These are phyloP conservation scores for Coemansia reversa DNA, from an alignment of 192 early-diverging fungal genomes.

Conservation along the genomic window DNA sequence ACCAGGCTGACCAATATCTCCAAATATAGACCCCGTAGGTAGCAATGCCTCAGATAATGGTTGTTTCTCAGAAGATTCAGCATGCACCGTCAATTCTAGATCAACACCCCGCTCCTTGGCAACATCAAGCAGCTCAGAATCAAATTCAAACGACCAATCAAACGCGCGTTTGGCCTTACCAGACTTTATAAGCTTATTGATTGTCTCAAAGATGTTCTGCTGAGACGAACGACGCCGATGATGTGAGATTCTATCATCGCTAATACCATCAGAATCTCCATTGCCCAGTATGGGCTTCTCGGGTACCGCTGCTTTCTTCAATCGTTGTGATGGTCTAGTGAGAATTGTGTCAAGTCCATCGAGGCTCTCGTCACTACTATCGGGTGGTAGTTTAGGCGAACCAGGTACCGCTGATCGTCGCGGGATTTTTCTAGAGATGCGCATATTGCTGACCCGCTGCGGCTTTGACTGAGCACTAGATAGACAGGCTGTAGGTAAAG, in stretches of 20 bases:
- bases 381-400: not conserved
- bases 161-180: slow-evolving; percentile 39
- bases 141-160: slow-evolving; percentile 34
- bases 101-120: slow-evolving; percentile 29
- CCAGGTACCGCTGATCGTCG: not conserved
- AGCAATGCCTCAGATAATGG: not conserved
- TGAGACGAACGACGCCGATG: slow-evolving; percentile 26
- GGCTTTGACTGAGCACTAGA: not conserved
- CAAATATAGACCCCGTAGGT: slow-evolving; percentile 21
- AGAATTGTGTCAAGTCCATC: not conserved
- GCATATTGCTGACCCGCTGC: slow-evolving; percentile 1
- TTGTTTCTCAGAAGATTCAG: not conserved
- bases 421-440: not conserved
- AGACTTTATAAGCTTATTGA: slow-evolving; percentile 35
- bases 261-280: no score
- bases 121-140: slow-evolving; percentile 18
- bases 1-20: slow-evolving; percentile 43
- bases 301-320: not conserved
- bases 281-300: not conserved
- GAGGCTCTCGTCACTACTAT: slow-evolving; percentile 17
- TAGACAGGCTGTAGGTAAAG: not conserved
- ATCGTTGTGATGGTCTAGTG: not conserved
- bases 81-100: slow-evolving; percentile 14
- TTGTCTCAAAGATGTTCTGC: slow-evolving; percentile 30
- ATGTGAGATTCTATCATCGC: not conserved